Percentiles rank a stretch among this genome's conserved stretches.
phyloP scores from a whole-genome alignment of 1,284 basidiomycete species.

The Vanrija sp. region DNA sequence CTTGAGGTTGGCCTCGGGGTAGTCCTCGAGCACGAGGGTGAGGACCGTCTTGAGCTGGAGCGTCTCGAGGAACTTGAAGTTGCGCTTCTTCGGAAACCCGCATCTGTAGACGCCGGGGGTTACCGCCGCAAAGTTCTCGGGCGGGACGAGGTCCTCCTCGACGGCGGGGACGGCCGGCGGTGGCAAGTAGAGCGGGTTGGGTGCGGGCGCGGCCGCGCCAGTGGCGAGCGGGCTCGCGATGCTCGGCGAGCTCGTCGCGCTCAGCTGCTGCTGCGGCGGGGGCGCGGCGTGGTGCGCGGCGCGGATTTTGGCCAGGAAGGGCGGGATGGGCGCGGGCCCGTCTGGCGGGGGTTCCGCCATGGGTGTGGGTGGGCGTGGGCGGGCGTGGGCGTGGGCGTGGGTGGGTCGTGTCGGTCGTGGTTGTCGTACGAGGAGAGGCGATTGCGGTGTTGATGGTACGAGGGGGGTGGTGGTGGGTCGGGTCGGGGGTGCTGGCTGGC shows the following conservation, averaged over 20 bases:
- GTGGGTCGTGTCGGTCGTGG: background rate
- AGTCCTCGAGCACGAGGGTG: slow-evolving; percentile 55
- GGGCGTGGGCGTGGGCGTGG: no score
- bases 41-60: slow-evolving; percentile 56
- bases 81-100: slow-evolving; percentile 54
- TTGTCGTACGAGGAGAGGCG: background rate
- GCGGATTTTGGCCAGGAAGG: slow-evolving; percentile 28
- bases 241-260: background rate
- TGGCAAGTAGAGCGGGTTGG: slow-evolving; percentile 41
- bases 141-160: slow-evolving; percentile 45
- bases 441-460: background rate
- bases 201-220: background rate
- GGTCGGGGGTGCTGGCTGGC: background rate
- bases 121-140: slow-evolving; percentile 47
- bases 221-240: background rate
- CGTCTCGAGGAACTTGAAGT: slow-evolving; percentile 55
- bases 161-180: slow-evolving; percentile 39
- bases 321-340: slow-evolving; percentile 7
- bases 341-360: background rate
- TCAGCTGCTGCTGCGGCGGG: background rate
- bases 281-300: background rate
- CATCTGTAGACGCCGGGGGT: slow-evolving; percentile 51
- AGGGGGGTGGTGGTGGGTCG: background rate
- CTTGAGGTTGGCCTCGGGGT: slow-evolving; percentile 54
- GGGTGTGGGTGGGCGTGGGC: background rate